Conservation (phyloP, 2,329 filamentous ascomycete species). For the Colletotrichum karsti region DNA sequence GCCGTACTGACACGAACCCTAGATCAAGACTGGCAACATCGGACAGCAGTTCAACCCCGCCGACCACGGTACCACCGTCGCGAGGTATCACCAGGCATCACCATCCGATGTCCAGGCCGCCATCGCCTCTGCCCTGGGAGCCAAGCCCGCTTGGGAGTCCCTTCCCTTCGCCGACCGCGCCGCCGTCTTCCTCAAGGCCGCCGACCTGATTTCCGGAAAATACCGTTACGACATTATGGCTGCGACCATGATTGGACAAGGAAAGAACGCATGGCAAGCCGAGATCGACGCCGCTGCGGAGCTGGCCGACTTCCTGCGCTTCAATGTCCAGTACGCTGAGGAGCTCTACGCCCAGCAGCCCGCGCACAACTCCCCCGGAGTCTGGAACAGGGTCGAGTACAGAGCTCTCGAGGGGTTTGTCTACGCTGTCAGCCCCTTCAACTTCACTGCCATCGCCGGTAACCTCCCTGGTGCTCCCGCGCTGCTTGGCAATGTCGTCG, state of each 20-base stretch:
- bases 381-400: constrained; percentile 94
- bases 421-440: constrained; percentile 94
- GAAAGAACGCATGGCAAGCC: constrained; percentile 99
- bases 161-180: constrained; percentile 91
- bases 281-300: constrained; percentile 97
- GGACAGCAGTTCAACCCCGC: constrained; percentile 84
- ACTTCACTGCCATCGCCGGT: constrained; percentile 94
- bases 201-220: constrained; percentile 88
- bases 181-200: constrained; percentile 94
- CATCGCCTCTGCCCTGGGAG: constrained; percentile 85
- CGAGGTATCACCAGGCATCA: constrained; percentile 85
- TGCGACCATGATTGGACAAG: constrained; percentile 93
- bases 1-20: not conserved
- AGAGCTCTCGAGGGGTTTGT: constrained; percentile 93
- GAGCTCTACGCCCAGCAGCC: constrained; percentile 91
- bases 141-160: constrained; percentile 85
- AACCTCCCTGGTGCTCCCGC: constrained; percentile 87
- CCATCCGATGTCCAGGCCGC: constrained; percentile 78
- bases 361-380: constrained; percentile 79
- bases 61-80: constrained; percentile 78
- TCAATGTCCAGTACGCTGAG: constrained; percentile 94
- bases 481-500: constrained; percentile 90
- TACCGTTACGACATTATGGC: constrained; percentile 98
- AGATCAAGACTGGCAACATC: constrained; percentile 74
- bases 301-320: constrained; percentile 90